Base-by-base conservation (phyloP, 1,284 basidiomycete genomes). In the Microbotryum silenes-acaulis region DNA sequence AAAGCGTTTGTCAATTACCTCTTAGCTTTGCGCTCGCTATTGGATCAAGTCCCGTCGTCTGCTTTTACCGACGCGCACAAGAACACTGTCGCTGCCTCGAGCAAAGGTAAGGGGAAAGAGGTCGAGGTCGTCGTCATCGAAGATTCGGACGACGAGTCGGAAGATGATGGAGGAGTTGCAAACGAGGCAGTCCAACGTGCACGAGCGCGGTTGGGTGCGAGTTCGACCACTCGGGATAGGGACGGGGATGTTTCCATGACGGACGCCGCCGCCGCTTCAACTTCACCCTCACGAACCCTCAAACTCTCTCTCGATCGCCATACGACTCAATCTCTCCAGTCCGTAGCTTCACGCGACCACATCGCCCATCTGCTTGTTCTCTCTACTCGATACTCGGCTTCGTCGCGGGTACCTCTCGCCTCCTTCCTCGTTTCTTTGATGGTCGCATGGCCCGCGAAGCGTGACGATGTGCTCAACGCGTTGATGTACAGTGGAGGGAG, bases 401-500 rank as follows among this genome's bases (percentile, higher is more conserved):
- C 63, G 69, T 73, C 59, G 67, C 81, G 69, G 75, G 81, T 66
- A 66, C 76, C 31, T 71, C 74, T 77, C 55, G 84, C 85, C 53
- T 65, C 74, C 2, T 82, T 85, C 71, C 73, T 88, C 21, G 74
- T 85, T 23, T 76, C 80, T 4, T 74, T 88, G 33, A 79, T 78
- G 31, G 74, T 77, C 0, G 76, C 81, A 1, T 88, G 87, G 80
- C 83, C 87, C 1, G 74, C 79, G 3, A 76, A 79, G 55, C 79
- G 80, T 67, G 83, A 85, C 54, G 65, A 57, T 0, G 73, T 79
- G 5, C 73, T 81, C 29, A 77, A 78, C 61, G 71, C 72, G 1
- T 69, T 79, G 9, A 70, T 72, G 14, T 74, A 72, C 55, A 75
- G 73, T 1, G 69, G 68, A 10, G 70, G 70, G 6, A 55, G 61